Base-by-base conservation (phyloP, 345 rosid species). In the Linum lewisii region DNA sequence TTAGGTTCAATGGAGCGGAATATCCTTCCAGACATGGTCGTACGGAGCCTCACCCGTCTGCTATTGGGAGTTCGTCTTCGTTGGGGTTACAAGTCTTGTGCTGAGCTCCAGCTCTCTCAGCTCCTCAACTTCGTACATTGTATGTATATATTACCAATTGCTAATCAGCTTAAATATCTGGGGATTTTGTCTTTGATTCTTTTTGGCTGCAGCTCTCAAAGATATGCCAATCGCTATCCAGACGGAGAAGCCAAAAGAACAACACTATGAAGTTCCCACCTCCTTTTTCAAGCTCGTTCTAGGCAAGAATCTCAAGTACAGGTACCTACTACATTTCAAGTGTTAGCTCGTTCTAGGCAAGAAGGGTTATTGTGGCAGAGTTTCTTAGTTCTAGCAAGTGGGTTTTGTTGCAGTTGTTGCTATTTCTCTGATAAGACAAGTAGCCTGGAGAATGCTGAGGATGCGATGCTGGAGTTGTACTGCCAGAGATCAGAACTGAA, bases 281-380 rank as follows among this genome's bases (percentile, higher is more conserved):
- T 80, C 92, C 53, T 91, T 91, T 81, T 91, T 86, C 83, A 73
- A 86, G 63, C 75, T 91, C 63, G 93, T 84, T 49, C 88, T 88
- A 2, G 96, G 96, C 34, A 74, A 77, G 62, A 70, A 83, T 65
- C 75, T 84, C 57, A 91, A 91, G 64, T 91, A 86, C 81, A 83
- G 94, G 89, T 83, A 56, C 5, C 18, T 24, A 11, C 18, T 25
- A 1, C 47, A 23, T 6, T 18, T 47, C n/a, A n/a, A n/a, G 25
- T 24, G 53, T 21, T 15, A 13, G 19, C 21, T 49, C n/a, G n/a
- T n/a, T n/a, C n/a, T n/a, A n/a, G n/a, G 5, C 20, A 25, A 52
- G 25, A 51, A 49, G 23, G 51, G 37, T 8, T 24, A 13, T 55
- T 34, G 15, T 26, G 15, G 11, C 34, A 55, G 22, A 6, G n/a